Evolutionary conservation across 768 basidiomycete species (phyloP).

Genomic region (Psilocybe subaeruginosa): DNA sequence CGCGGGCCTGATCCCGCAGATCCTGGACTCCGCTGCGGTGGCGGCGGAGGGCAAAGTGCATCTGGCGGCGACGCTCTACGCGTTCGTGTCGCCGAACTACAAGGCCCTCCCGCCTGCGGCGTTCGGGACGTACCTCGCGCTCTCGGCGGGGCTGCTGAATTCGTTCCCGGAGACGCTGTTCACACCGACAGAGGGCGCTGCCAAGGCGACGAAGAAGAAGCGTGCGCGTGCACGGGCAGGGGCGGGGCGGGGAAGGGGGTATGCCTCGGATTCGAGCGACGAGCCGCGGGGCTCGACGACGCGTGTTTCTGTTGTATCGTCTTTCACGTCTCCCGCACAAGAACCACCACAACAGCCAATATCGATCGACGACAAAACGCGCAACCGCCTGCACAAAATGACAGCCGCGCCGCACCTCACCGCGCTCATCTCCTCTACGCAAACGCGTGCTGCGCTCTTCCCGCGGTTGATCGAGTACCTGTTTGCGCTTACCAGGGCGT

Average conservation of each 20-base stretch:
- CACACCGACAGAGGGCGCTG: constrained; percentile 26
- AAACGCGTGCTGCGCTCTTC: constrained; percentile 44
- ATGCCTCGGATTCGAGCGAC: background rate
- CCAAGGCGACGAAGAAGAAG: constrained; percentile 35
- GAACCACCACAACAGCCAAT: constrained; percentile 23
- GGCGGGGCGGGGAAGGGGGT: background rate
- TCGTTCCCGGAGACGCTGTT: constrained; percentile 49
- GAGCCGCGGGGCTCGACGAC: constrained; percentile 15
- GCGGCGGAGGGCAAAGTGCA: constrained; percentile 42
- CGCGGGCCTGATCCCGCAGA: constrained; percentile 16
- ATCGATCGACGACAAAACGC: constrained; percentile 57
- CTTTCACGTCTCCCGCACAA: constrained; percentile 25
- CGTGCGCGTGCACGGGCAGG: constrained; percentile 41
- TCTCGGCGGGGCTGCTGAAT: constrained; percentile 55
- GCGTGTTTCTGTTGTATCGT: constrained; percentile 39
- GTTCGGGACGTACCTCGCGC: constrained; percentile 54
- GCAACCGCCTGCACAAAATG: constrained; percentile 64
- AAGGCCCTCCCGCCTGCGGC: constrained; percentile 44
- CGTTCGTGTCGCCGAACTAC: constrained; percentile 69
- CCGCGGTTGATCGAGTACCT: constrained; percentile 59
- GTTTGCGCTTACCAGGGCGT: constrained; percentile 58
- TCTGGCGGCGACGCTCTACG: constrained; percentile 72
- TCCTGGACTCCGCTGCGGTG: constrained; percentile 14
- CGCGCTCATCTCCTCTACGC: constrained; percentile 50
- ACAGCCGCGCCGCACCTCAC: constrained; percentile 54